A percentile compares a stretch with the other conserved stretches of the same genome.
Evolutionary conservation across 176 grass and related monocot species (phyloP).

Genomic region (Carex scoparia): DNA sequence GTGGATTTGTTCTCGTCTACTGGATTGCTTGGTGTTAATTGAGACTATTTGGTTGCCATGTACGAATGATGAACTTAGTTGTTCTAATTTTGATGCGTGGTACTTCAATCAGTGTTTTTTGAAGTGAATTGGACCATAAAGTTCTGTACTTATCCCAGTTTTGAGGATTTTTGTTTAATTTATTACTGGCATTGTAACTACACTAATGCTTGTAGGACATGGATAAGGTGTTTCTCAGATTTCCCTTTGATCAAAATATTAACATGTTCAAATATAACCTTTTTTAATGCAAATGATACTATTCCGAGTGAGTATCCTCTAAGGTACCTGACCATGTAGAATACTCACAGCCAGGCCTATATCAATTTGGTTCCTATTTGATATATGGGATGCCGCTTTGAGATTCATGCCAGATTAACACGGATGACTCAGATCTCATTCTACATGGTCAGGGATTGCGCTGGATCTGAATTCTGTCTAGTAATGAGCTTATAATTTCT

Average conservation of each 20-base stretch:
- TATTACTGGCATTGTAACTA: background rate
- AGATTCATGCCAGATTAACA: too few species aligned
- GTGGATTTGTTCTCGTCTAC: constrained; percentile 3
- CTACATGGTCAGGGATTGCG: too few species aligned
- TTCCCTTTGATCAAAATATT: background rate
- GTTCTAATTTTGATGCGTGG: background rate
- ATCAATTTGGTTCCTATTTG: too few species aligned
- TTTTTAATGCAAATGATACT: background rate
- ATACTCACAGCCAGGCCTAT: too few species aligned
- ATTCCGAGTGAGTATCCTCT: too few species aligned
- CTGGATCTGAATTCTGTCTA: background rate
- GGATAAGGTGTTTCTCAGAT: background rate
- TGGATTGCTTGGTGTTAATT: background rate
- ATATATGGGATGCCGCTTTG: too few species aligned
- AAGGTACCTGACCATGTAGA: too few species aligned
- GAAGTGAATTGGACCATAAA: background rate
- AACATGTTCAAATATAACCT: background rate
- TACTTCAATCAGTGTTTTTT: background rate
- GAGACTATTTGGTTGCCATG: background rate
- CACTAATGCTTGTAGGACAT: background rate
- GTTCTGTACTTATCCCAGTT: background rate
- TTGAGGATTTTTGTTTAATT: background rate
- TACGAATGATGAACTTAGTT: background rate
- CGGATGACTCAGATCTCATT: too few species aligned
- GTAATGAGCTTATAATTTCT: background rate